Conservation (phyloP, 2,329 filamentous ascomycete species). For the Aspergillus brasiliensis region DNA sequence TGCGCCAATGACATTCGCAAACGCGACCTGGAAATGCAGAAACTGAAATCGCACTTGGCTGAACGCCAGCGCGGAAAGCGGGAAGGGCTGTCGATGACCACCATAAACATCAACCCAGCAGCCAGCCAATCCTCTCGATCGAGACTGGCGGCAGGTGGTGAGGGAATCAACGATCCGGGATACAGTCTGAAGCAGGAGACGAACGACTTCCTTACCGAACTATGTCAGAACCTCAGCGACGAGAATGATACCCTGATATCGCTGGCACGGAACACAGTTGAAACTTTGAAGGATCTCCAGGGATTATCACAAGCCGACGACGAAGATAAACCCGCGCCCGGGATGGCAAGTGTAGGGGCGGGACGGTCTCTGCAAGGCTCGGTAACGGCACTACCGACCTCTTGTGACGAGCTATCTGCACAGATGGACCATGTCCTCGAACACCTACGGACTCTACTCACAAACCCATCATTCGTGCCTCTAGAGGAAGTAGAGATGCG, state of each 20-base stretch:
- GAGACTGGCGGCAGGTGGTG: slow-evolving; percentile 33
- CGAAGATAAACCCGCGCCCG: slow-evolving; percentile 34
- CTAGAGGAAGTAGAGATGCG: slow-evolving; percentile 92
- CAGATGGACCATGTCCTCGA: slow-evolving; percentile 78
- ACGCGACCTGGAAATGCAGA: slow-evolving; percentile 84
- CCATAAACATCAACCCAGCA: slow-evolving; percentile 48
- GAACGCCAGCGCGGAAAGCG: slow-evolving; percentile 64
- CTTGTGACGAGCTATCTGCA: slow-evolving; percentile 67
- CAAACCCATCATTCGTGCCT: slow-evolving; percentile 93
- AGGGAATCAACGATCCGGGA: slow-evolving; percentile 55
- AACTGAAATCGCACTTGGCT: slow-evolving; percentile 81
- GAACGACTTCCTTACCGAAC: slow-evolving; percentile 82
- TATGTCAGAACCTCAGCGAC: slow-evolving; percentile 81
- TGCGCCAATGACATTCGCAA: slow-evolving; percentile 91
- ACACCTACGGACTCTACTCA: slow-evolving; percentile 80
- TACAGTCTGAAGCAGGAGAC: slow-evolving; percentile 83
- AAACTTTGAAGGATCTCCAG: slow-evolving; percentile 65
- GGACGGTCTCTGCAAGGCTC: slow-evolving; percentile 28
- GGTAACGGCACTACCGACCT: slow-evolving; percentile 54
- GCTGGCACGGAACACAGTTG: slow-evolving; percentile 70
- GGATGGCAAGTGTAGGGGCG: slow-evolving; percentile 23
- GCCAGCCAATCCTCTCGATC: slow-evolving; percentile 36
- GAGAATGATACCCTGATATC: slow-evolving; percentile 84
- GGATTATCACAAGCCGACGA: slow-evolving; percentile 46
- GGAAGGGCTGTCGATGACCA: slow-evolving; percentile 56